Percentiles rank a stretch among this genome's conserved stretches.
These are phyloP conservation scores for Plasmodium falciparum DNA, from an alignment of 169 alveolate species.

Conservation along the genomic window DNA sequence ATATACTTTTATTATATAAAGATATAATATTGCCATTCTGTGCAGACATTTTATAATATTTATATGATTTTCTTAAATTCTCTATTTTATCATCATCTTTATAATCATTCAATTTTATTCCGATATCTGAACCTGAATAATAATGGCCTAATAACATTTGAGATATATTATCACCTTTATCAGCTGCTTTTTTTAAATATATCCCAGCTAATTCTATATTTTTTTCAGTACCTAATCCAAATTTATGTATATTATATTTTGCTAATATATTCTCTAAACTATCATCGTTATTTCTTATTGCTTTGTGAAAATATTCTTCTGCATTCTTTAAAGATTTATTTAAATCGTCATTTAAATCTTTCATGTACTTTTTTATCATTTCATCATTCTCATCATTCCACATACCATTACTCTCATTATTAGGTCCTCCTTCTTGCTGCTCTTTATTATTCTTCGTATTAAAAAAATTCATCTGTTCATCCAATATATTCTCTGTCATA, in stretches of 20 bases:
- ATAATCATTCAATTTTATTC: constrained; percentile 87
- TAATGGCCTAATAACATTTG: constrained; percentile 90
- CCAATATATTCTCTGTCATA: too few species aligned
- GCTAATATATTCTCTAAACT: constrained; percentile 77
- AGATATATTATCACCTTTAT: constrained; percentile 88
- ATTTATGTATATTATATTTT: constrained; percentile 79
- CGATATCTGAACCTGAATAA: constrained; percentile 88
- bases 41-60: constrained; percentile 88
- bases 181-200: constrained; percentile 87
- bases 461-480: neutral
- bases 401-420: neutral
- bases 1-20: constrained; percentile 86
- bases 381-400: constrained; percentile 24
- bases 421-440: neutral
- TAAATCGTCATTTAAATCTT: constrained; percentile 9
- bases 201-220: constrained; percentile 87
- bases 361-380: constrained; percentile 28
- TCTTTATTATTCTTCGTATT: too few species aligned
- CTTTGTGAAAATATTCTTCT: constrained; percentile 58
- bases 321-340: constrained; percentile 40
- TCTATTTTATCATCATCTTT: constrained; percentile 56
- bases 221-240: constrained; percentile 86
- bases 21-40: constrained; percentile 89
- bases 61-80: constrained; percentile 86
- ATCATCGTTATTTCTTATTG: constrained; percentile 46